Evolutionary conservation across 148 eudicot genomes (phyloP), one percentile per base, ranked within the genome.

Genomic region (Simmondsia chinensis): DNA sequence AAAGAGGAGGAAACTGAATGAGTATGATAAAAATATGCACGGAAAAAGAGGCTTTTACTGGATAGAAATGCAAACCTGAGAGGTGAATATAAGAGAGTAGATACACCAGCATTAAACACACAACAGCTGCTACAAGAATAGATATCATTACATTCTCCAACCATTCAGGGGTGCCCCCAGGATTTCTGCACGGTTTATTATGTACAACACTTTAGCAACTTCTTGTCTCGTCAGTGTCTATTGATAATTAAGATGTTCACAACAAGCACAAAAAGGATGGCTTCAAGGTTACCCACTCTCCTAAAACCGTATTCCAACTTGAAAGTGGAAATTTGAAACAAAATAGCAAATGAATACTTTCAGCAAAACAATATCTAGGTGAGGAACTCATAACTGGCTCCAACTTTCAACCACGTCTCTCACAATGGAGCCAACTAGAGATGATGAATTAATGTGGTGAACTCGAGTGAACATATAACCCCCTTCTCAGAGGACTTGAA

Each of bases 111-210:
- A 77, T 76, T 71, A 91, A 71, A 62, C 95, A 91, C 37, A 85
- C 60, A 19, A 76, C 46, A 48, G 69, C 75, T 6, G 88, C 74
- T 34, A 79, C 62, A 57, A 74, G 68, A 20, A 56, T 46, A 7
- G 97, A 75, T 44, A 85, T 47, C 33, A 79, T 57, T 10, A 76
- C 56, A 56, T 69, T 82, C 7, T 40, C 73, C 54, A 91, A 33
- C 95, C 97, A 85, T 39, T 91, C 94, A 15, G 97, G 94, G 28
- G 44, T 54, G 46, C 78, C 65, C 19, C 97, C 97, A 37, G 97
- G 97, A 51, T 71, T 76, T 66, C 97, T 89, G 82, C 85, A 66
- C 19, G 33, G 16, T 32, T 13, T 16, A 39, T n/a, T 35, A 20
- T 22, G 22, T 23, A 20, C 0, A 17, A 54, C n/a, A n/a, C n/a